Base-by-base conservation (phyloP, 331 rosid species). In the Ulmus americana region DNA sequence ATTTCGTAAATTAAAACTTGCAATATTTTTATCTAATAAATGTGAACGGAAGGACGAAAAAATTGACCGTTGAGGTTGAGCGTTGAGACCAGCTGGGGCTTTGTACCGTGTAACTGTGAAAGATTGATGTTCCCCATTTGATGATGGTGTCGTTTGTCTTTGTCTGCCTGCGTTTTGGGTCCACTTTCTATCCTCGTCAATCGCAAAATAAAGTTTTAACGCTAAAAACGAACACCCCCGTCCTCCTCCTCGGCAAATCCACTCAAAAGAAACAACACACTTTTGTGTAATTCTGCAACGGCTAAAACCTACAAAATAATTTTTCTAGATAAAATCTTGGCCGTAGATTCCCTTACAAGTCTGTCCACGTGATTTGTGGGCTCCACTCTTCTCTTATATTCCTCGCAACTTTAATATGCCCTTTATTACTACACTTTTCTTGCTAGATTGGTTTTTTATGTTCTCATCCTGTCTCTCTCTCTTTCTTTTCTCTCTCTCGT, bases 351-450 rank as follows among this genome's bases (percentile, higher is more conserved):
- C 0, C 82, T 62, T 76, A 59, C 79, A 61, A 60, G 76, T 12
- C 75, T 75, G 78, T 80, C 83, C 95, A 81, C 86, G 88, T 85
- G 86, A 59, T 67, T 5, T 54, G 67, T 79, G 73, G 76, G 80
- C 8, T 63, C 76, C 81, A 9, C 53, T 10, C 35, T 18, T 57
- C 13, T 35, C 53, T 59, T 76, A 74, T 77, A 40, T 75, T 81
- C 70, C 72, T 49, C 70, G 63, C 76, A 75, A 70, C 86, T 81
- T 70, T 70, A 75, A 77, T 76, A 80, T 70, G 51, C 77, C 45
- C 71, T 72, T 49, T 64, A 9, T 41, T 58, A 22, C 77, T 76
- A 61, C 64, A 47, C 75, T 67, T 76, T 78, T 46, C 52, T 70
- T 66, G 61, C 73, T 70, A 67, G 48, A 71, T 69, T 68, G 64